Conservation (phyloP, 768 basidiomycete genomes). For the Podaxis sp. region DNA sequence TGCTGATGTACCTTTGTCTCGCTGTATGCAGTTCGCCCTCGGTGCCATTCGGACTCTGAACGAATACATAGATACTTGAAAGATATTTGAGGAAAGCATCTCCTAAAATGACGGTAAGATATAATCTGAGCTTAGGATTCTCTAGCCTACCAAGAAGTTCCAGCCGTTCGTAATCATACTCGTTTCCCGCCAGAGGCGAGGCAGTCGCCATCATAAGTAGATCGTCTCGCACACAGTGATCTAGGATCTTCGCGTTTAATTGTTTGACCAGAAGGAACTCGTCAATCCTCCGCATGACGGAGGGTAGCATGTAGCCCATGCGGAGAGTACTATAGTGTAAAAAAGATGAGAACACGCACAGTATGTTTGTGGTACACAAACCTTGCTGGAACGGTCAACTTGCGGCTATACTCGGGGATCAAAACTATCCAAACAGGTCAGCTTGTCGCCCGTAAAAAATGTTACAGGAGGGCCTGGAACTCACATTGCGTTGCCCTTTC, state of each 20-base stretch:
- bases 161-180: conserved; percentile 79
- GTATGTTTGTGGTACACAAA: conserved; percentile 21
- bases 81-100: conserved; percentile 85
- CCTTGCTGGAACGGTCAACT: conserved; percentile 74
- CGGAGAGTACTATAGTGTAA: conserved; percentile 52
- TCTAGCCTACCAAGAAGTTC: conserved; percentile 68
- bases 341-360: conserved; percentile 9
- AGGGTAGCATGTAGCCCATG: conserved; percentile 70
- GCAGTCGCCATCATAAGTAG: conserved; percentile 66
- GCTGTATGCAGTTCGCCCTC: conserved; percentile 69
- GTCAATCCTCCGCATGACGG: conserved; percentile 69
- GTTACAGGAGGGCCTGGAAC: conserved; percentile 18
- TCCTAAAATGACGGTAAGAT: conserved; percentile 38
- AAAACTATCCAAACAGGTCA: conserved; percentile 47
- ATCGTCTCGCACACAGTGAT: conserved; percentile 57
- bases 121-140: neutral
- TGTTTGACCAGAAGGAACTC: conserved; percentile 76
- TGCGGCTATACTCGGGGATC: conserved; percentile 80
- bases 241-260: conserved; percentile 68
- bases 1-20: conserved; percentile 73
- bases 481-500: conserved; percentile 58
- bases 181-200: conserved; percentile 65
- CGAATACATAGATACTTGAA: conserved; percentile 71
- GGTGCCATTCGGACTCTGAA: conserved; percentile 57
- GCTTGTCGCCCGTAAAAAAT: neutral